Conservation (phyloP, 345 rosid species). For the Hypericum perforatum region DNA sequence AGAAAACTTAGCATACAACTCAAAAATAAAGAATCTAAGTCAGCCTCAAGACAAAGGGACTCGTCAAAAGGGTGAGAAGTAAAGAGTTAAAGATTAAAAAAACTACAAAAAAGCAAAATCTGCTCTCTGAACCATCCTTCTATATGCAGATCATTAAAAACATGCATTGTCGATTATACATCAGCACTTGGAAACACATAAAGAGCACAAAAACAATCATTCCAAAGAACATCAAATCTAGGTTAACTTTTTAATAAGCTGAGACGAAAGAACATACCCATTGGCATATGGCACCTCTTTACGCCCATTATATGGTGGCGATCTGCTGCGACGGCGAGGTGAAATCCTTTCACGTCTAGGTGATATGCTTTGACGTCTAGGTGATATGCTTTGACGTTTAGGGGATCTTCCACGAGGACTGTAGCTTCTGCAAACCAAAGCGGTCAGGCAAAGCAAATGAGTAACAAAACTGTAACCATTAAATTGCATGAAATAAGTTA, state of each 20-base stretch:
- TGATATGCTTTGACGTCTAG: background rate
- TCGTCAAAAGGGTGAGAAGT: too few species aligned
- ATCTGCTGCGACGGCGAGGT: conserved; percentile 87
- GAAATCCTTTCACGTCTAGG: conserved; percentile 64
- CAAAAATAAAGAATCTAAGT: background rate
- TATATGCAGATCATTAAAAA: too few species aligned
- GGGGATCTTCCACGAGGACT: conserved; percentile 74
- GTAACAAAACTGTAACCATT: background rate
- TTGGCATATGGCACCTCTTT: conserved; percentile 82
- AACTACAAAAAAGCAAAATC: too few species aligned
- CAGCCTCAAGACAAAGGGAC: too few species aligned
- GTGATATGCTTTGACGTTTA: conserved; percentile 21
- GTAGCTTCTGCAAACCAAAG: conserved; percentile 44
- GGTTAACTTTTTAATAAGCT: too few species aligned
- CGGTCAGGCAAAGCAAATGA: background rate
- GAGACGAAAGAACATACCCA: conserved; percentile 34
- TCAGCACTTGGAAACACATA: too few species aligned
- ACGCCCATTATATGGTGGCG: conserved; percentile 75
- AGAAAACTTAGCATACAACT: background rate
- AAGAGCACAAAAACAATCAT: too few species aligned
- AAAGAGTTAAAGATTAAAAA: too few species aligned
- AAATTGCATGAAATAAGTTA: background rate
- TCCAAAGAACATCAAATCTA: too few species aligned
- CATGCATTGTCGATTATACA: too few species aligned
- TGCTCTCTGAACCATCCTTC: too few species aligned